Evolutionary conservation across 768 basidiomycete genomes (phyloP).

Genomic region (Amylocystis lapponica): DNA sequence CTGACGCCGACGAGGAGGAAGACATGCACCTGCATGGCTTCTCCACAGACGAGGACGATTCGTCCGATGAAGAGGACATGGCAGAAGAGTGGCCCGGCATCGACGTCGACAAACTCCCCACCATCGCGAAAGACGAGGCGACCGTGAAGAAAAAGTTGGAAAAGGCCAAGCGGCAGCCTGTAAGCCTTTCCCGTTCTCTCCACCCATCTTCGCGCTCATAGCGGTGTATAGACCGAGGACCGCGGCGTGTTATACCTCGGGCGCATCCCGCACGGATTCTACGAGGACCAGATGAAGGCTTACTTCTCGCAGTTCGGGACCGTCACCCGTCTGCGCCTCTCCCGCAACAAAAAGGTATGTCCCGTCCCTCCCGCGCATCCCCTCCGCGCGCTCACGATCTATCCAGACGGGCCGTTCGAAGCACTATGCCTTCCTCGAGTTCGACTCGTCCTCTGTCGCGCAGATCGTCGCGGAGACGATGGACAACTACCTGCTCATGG

Average conservation of each 20-base stretch:
- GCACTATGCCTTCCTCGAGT: slow-evolving; percentile 96
- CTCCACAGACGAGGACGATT: slow-evolving; percentile 67
- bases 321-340: slow-evolving; percentile 81
- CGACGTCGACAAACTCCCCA: slow-evolving; percentile 73
- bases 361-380: neutral
- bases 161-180: slow-evolving; percentile 56
- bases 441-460: slow-evolving; percentile 83
- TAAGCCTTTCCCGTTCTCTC: slow-evolving; percentile 30
- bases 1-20: slow-evolving; percentile 10
- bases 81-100: slow-evolving; percentile 49
- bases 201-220: slow-evolving; percentile 23
- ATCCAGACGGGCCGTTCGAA: slow-evolving; percentile 91
- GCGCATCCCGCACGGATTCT: slow-evolving; percentile 94
- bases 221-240: slow-evolving; percentile 44
- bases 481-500: slow-evolving; percentile 96
- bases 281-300: slow-evolving; percentile 86
- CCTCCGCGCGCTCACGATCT: neutral
- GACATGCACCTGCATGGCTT: slow-evolving; percentile 65
- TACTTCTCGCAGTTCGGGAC: slow-evolving; percentile 96
- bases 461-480: slow-evolving; percentile 97
- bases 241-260: slow-evolving; percentile 86
- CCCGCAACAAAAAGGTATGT: slow-evolving; percentile 85
- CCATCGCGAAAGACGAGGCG: slow-evolving; percentile 83
- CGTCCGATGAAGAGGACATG: slow-evolving; percentile 74
- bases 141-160: slow-evolving; percentile 57